Conservation (phyloP, 768 basidiomycete species). For the Boletus barrowsii region DNA sequence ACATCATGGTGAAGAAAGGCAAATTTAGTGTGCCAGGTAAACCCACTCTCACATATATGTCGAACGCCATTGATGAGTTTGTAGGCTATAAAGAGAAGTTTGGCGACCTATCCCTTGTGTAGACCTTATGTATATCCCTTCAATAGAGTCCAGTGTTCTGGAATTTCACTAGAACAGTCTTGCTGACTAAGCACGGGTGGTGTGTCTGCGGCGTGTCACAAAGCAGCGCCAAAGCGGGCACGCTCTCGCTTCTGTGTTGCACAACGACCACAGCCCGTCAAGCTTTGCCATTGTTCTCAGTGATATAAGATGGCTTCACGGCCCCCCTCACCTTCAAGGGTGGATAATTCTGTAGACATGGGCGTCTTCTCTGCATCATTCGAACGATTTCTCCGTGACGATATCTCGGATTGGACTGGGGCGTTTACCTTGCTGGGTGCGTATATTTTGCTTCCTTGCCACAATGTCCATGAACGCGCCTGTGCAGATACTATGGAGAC, state of each 20-base stretch:
- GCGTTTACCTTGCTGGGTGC: conserved; percentile 85
- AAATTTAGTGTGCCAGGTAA: conserved; percentile 96
- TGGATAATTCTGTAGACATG: conserved; percentile 32
- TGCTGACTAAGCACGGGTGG: conserved; percentile 24
- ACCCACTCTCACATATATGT: conserved; percentile 3
- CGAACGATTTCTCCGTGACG: conserved; percentile 73
- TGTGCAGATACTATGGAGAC: conserved; percentile 86
- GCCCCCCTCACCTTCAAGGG: conserved; percentile 38
- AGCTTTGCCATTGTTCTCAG: conserved; percentile 15
- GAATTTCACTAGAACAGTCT: not conserved
- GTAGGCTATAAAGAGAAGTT: conserved; percentile 94
- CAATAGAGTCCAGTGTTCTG: conserved; percentile 17
- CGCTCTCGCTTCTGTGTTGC: conserved; percentile 7
- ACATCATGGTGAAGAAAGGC: conserved; percentile 95
- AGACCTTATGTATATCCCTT: conserved; percentile 35
- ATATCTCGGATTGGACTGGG: conserved; percentile 71
- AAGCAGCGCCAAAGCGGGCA: not conserved
- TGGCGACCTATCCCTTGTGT: conserved; percentile 90
- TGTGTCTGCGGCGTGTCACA: not conserved
- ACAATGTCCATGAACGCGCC: not conserved
- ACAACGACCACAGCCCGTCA: not conserved
- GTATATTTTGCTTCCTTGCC: conserved; percentile 16
- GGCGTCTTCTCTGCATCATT: conserved; percentile 68
- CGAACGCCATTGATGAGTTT: conserved; percentile 2
- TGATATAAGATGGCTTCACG: conserved; percentile 33